Percentiles rank a stretch among this genome's conserved stretches.
Evolutionary conservation across 169 alveolate species (phyloP).

Genomic region (Eimeria acervulina): DNA sequence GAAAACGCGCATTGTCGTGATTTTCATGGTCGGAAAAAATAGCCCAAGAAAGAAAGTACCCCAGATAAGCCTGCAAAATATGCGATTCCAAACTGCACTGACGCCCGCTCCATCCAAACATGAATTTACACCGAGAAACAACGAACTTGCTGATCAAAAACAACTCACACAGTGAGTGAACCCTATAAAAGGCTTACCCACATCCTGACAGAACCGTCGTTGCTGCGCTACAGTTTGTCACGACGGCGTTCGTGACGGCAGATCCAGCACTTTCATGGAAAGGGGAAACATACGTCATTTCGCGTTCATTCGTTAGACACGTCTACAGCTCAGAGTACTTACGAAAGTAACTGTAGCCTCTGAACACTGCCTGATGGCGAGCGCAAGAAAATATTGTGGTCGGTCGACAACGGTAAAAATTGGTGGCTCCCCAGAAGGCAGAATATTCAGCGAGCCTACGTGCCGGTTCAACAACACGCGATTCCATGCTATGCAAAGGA

Average conservation of each 20-base stretch:
- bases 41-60: neutral
- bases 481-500: neutral
- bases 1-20: neutral
- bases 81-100: neutral
- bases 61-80: neutral
- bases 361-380: neutral
- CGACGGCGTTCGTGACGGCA: neutral
- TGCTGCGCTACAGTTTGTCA: neutral
- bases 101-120: neutral
- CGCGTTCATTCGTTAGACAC: no score
- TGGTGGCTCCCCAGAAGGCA: no score
- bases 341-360: neutral
- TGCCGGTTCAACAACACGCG: neutral
- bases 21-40: neutral
- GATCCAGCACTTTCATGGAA: neutral
- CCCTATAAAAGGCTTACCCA: neutral
- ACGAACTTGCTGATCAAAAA: neutral
- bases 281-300: neutral
- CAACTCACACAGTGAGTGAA: neutral
- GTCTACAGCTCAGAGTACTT: no score
- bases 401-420: neutral
- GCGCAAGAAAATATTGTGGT: neutral
- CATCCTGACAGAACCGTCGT: neutral
- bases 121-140: neutral
- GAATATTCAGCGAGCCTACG: neutral